Conservation (phyloP, 2,329 filamentous ascomycete species). For the Colletotrichum spinosum region DNA sequence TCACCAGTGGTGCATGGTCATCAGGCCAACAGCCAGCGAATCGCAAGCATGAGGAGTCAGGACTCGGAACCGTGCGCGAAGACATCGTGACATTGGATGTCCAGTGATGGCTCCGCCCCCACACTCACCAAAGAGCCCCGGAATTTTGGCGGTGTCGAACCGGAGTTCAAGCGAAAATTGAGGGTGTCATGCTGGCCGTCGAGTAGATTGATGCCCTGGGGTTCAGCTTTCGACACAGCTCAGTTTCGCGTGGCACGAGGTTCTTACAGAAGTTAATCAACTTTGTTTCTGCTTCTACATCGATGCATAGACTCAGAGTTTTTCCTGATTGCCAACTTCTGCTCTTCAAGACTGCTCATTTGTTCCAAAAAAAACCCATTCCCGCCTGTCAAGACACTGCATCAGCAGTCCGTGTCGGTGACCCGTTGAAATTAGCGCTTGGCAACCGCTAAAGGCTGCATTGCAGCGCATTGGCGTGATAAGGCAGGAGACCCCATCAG, state of each 20-base stretch:
- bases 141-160: slow-evolving; percentile 28
- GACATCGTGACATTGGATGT: background rate
- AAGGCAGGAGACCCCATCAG: slow-evolving; percentile 25
- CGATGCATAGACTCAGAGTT: too few relatives aligned
- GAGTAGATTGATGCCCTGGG: background rate
- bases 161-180: slow-evolving; percentile 34
- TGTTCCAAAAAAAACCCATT: background rate
- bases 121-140: background rate
- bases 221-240: too few relatives aligned
- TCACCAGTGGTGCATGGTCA: too few relatives aligned
- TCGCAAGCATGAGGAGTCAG: too few relatives aligned
- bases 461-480: slow-evolving; percentile 12
- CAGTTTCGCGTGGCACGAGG: background rate
- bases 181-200: slow-evolving; percentile 4
- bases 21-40: background rate
- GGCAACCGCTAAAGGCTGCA: slow-evolving; percentile 22
- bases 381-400: background rate
- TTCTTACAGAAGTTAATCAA: background rate
- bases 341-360: background rate
- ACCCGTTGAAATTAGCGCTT: slow-evolving; percentile 25
- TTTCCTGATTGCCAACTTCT: too few relatives aligned
- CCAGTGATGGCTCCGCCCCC: background rate
- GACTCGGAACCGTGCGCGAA: too few relatives aligned
- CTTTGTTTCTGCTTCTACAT: too few relatives aligned
- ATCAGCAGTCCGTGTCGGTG: background rate